Evolutionary conservation across 202 grass and related monocot genomes (phyloP).

Genomic region (Setaria viridis): DNA sequence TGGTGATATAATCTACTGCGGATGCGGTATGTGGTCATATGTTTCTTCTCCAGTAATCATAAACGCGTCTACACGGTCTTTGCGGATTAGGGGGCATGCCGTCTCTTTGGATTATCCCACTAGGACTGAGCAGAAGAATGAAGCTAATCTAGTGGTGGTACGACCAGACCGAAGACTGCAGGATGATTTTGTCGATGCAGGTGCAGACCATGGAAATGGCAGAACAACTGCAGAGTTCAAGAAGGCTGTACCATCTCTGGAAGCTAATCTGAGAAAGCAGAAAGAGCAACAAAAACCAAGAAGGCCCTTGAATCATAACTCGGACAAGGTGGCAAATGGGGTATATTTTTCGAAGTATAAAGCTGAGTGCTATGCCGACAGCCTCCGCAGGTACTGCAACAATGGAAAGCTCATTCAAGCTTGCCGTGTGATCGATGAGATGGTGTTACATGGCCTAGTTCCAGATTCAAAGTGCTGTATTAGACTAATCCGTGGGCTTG

Average conservation of each 20-base stretch:
- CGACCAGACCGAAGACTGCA: neutral
- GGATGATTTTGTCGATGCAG: neutral
- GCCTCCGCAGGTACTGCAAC: conserved; percentile 59
- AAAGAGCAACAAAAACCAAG: conserved; percentile 14
- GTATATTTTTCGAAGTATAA: conserved; percentile 49
- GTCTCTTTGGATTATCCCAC: conserved; percentile 46
- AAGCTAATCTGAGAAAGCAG: conserved; percentile 34
- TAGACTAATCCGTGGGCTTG: conserved; percentile 71
- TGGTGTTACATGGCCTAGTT: conserved; percentile 65
- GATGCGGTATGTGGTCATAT: conserved; percentile 40
- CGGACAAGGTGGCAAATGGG: conserved; percentile 30
- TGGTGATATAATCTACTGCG: conserved; percentile 23
- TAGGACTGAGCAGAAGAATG: conserved; percentile 50
- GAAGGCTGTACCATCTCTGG: conserved; percentile 9
- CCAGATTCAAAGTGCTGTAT: conserved; percentile 63
- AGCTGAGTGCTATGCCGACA: conserved; percentile 42
- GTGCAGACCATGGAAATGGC: conserved; percentile 23
- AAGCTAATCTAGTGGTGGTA: conserved; percentile 26
- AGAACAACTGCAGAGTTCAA: conserved; percentile 10
- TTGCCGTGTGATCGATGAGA: conserved; percentile 66
- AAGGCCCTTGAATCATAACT: conserved; percentile 23
- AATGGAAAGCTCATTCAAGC: conserved; percentile 69
- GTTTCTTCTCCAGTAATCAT: conserved; percentile 14
- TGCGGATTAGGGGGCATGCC: conserved; percentile 19
- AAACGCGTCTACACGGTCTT: neutral